phyloP scores from a whole-genome alignment of 495 filamentous ascomycete genomes.

The Cercophora scortea region DNA sequence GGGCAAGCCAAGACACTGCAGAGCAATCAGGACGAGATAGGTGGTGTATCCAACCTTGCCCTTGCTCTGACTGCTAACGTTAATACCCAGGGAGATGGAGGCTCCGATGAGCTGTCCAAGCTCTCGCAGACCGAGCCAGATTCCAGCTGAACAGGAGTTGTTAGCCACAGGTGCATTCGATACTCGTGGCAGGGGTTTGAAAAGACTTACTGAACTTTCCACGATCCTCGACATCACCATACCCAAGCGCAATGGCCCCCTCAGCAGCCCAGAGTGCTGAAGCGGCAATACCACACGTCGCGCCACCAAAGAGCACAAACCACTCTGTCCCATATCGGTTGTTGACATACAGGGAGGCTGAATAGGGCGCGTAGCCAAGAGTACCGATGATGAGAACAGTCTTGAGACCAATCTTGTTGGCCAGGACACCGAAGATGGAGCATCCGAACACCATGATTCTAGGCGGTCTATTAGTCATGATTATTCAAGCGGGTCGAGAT shows the following conservation, averaged over 20 bases:
- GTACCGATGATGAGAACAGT: slow-evolving; percentile 48
- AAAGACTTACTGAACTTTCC: slow-evolving; percentile 38
- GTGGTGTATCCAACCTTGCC: slow-evolving; percentile 50
- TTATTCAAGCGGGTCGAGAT: no score
- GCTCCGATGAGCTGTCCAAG: slow-evolving; percentile 48
- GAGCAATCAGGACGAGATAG: slow-evolving; percentile 46
- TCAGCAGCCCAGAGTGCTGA: slow-evolving; percentile 52
- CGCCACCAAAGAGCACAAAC: slow-evolving; percentile 50
- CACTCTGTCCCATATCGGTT: slow-evolving; percentile 50
- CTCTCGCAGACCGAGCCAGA: slow-evolving; percentile 51
- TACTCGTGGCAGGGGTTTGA: background rate
- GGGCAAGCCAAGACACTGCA: slow-evolving; percentile 46
- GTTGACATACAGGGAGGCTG: slow-evolving; percentile 50
- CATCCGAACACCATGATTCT: slow-evolving; percentile 50
- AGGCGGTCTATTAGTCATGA: background rate
- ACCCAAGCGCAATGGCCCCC: slow-evolving; percentile 50
- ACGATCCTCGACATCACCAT: slow-evolving; percentile 44
- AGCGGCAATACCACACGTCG: slow-evolving; percentile 47
- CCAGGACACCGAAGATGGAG: slow-evolving; percentile 42
- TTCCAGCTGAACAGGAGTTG: slow-evolving; percentile 26
- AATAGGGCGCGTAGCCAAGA: slow-evolving; percentile 49
- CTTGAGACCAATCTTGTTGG: slow-evolving; percentile 47
- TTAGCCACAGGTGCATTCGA: background rate
- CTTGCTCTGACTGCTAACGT: slow-evolving; percentile 33
- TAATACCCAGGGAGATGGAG: slow-evolving; percentile 49